Evolutionary conservation across 306 rosid species (phyloP).

Genomic region (Coriaria nepalensis): DNA sequence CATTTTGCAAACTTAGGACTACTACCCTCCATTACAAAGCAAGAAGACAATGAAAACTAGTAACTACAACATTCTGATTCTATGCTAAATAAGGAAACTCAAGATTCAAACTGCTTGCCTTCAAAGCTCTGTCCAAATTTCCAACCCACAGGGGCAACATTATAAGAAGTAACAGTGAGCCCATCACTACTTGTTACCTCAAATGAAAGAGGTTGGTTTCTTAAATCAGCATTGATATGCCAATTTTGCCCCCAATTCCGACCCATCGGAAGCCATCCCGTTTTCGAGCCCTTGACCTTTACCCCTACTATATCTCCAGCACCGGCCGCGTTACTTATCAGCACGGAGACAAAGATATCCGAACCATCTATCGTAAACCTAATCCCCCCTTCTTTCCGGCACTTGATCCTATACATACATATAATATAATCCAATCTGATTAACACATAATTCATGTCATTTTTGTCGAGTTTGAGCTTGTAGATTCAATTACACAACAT

Average conservation of each 20-base stretch:
- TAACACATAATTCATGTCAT: too few relatives aligned
- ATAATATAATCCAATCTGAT: too few relatives aligned
- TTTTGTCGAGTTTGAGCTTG: too few relatives aligned
- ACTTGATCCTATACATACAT: constrained; percentile 46
- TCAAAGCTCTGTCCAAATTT: constrained; percentile 83
- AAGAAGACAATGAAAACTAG: not conserved
- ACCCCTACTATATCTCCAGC: constrained; percentile 58
- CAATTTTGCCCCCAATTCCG: constrained; percentile 98
- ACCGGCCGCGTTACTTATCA: constrained; percentile 81
- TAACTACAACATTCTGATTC: too few relatives aligned
- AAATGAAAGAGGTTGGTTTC: constrained; percentile 77
- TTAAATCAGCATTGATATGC: constrained; percentile 70
- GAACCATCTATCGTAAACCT: constrained; percentile 58
- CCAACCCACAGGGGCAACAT: constrained; percentile 77
- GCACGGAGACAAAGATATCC: constrained; percentile 65
- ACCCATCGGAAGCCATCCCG: constrained; percentile 97
- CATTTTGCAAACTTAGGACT: too few relatives aligned
- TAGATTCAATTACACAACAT: too few relatives aligned
- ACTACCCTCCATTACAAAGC: too few relatives aligned
- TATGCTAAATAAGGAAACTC: not conserved
- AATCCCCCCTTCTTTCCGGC: constrained; percentile 86
- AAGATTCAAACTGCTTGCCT: constrained; percentile 75
- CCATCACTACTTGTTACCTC: constrained; percentile 70
- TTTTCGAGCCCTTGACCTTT: constrained; percentile 84
- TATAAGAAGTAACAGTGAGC: constrained; percentile 54